phyloP scores from a whole-genome alignment of 228 moss, liverwort and hornwort genomes.

The Sphagnum fallax region DNA sequence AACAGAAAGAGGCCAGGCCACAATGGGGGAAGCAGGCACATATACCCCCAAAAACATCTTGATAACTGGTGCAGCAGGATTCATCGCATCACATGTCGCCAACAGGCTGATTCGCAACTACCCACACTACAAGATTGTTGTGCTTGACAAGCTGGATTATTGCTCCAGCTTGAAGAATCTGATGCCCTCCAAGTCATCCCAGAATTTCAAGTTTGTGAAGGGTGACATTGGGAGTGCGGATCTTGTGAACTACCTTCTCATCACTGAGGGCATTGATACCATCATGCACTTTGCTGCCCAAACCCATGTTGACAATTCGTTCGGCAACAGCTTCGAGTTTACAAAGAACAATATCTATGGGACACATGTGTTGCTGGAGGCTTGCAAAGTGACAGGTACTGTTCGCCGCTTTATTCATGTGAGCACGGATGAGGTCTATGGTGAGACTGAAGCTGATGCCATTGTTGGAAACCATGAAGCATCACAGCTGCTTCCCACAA shows the following conservation, averaged over 20 bases:
- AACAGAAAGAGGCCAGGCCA: neutral
- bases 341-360: constrained; percentile 93
- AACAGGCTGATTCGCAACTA: constrained; percentile 72
- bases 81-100: constrained; percentile 79
- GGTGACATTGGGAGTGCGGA: constrained; percentile 82
- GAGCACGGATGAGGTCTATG: constrained; percentile 83
- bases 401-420: constrained; percentile 85
- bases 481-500: constrained; percentile 74
- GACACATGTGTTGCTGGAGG: constrained; percentile 80
- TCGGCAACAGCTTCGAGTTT: constrained; percentile 86
- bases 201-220: constrained; percentile 83
- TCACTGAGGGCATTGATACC: constrained; percentile 77
- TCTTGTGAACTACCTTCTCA: constrained; percentile 70
- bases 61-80: constrained; percentile 77
- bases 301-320: constrained; percentile 87
- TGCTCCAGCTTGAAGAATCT: constrained; percentile 83
- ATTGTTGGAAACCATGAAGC: constrained; percentile 89
- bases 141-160: constrained; percentile 85
- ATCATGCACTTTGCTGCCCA: constrained; percentile 94
- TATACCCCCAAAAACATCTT: constrained; percentile 75
- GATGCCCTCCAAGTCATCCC: constrained; percentile 43
- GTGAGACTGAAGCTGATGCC: constrained; percentile 78
- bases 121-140: constrained; percentile 77
- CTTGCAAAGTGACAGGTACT: constrained; percentile 69
- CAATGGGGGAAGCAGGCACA: constrained; percentile 36